These are phyloP conservation scores for Mycena alexandri DNA, from an alignment of 768 basidiomycete species.

Conservation along the genomic window DNA sequence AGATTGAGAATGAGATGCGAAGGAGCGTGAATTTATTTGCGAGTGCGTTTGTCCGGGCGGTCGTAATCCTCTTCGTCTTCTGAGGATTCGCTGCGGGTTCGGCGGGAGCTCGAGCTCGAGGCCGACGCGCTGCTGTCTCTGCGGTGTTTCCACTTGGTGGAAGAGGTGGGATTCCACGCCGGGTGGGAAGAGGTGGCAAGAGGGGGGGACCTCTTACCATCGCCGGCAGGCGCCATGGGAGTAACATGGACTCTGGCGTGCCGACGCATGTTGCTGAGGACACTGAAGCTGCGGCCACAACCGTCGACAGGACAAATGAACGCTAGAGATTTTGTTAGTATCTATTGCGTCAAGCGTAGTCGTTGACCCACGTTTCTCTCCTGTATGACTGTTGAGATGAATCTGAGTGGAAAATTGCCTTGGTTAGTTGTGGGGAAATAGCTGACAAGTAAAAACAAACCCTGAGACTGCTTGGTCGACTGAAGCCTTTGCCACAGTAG, in stretches of 20 bases:
- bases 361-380: constrained; percentile 79
- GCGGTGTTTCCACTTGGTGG: constrained; percentile 45
- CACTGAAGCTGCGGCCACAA: constrained; percentile 87
- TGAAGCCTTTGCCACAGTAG: constrained; percentile 87
- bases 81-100: constrained; percentile 55
- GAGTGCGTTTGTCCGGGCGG: constrained; percentile 51
- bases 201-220: constrained; percentile 9
- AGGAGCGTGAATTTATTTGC: constrained; percentile 28
- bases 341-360: constrained; percentile 19
- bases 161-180: constrained; percentile 29
- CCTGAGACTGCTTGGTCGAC: constrained; percentile 86
- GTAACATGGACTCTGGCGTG: constrained; percentile 79
- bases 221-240: constrained; percentile 37
- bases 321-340: constrained; percentile 56
- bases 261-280: constrained; percentile 90
- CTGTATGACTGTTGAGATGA: constrained; percentile 87
- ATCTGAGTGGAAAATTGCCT: constrained; percentile 62
- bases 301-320: constrained; percentile 80
- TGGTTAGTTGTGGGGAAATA: constrained; percentile 25
- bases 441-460: constrained; percentile 50
- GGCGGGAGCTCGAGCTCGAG: constrained; percentile 56
- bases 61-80: constrained; percentile 46
- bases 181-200: constrained; percentile 41
- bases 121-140: constrained; percentile 56
- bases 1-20: not conserved